These are phyloP conservation scores for Trematosphaeria pertusa DNA, from an alignment of 2,329 filamentous ascomycete genomes.

Conservation along the genomic window DNA sequence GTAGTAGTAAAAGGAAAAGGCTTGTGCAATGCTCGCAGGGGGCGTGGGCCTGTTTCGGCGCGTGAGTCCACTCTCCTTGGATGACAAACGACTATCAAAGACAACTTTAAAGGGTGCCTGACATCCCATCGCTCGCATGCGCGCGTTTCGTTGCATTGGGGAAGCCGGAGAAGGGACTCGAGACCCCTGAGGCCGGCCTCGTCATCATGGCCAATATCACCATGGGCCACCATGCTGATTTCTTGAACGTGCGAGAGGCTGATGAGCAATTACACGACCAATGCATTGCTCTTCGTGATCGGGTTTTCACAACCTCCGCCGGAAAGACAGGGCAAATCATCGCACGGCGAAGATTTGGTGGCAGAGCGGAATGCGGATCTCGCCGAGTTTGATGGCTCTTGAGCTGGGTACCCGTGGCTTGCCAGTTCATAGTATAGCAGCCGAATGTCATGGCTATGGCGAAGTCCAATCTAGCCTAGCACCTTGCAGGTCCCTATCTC, in stretches of 20 bases:
- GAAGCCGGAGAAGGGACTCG: slow-evolving; percentile 3
- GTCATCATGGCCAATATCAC: slow-evolving; percentile 11
- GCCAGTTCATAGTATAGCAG: too few relatives aligned
- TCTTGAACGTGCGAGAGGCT: neutral
- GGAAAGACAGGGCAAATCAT: neutral
- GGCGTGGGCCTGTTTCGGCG: slow-evolving; percentile 3
- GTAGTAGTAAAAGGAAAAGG: neutral
- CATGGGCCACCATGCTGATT: slow-evolving; percentile 9
- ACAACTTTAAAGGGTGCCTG: slow-evolving; percentile 4
- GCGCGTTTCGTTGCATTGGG: slow-evolving; percentile 1
- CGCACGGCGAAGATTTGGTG: neutral
- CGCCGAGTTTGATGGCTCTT: neutral
- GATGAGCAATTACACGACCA: neutral
- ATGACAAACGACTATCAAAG: slow-evolving; percentile 9
- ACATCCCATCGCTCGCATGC: slow-evolving; percentile 10
- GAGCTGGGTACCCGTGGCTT: too few relatives aligned
- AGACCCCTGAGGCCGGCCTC: slow-evolving; percentile 6
- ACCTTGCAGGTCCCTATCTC: too few relatives aligned
- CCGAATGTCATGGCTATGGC: too few relatives aligned
- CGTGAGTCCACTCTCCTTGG: slow-evolving; percentile 10
- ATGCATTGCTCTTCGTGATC: neutral
- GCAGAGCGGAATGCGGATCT: neutral
- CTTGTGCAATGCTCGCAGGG: neutral
- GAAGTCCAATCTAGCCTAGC: too few relatives aligned
- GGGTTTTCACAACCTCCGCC: neutral